Percentiles rank a stretch among this genome's conserved stretches.
phyloP scores from a whole-genome alignment of 2,329 filamentous ascomycete species.

The Plenodomus biglobosus region DNA sequence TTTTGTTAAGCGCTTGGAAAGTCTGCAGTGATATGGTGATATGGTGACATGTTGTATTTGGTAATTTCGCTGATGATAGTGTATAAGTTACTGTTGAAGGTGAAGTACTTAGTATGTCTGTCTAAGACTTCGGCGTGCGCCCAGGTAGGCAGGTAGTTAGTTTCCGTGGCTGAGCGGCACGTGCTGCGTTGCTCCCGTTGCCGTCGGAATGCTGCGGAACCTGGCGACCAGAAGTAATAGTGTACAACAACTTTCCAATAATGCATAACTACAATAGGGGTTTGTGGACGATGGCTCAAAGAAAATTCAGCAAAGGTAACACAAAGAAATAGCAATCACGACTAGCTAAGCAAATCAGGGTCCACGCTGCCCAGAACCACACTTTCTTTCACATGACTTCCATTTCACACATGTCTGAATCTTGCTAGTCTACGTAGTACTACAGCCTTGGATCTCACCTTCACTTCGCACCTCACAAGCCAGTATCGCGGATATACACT shows the following conservation, averaged over 20 bases:
- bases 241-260: neutral
- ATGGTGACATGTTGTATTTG: too few species aligned
- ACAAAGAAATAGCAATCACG: neutral
- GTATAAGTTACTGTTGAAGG: too few species aligned
- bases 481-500: too few species aligned
- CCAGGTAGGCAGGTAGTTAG: too few species aligned
- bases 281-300: neutral
- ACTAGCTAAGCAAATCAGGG: neutral
- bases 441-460: neutral
- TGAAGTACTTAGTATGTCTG: too few species aligned
- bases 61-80: too few species aligned
- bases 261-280: neutral
- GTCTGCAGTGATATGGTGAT: neutral
- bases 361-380: neutral
- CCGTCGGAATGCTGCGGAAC: neutral
- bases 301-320: neutral
- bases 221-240: neutral
- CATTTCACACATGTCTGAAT: neutral
- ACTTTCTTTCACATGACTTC: neutral
- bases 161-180: neutral
- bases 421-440: neutral
- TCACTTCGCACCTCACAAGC: too few species aligned
- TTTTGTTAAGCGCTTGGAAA: slow-evolving; percentile 19
- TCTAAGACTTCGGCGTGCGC: too few species aligned
- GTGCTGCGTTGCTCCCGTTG: neutral